These are phyloP conservation scores for Rutstroemia sp. DNA, from an alignment of 2,329 filamentous ascomycete species.

Conservation along the genomic window DNA sequence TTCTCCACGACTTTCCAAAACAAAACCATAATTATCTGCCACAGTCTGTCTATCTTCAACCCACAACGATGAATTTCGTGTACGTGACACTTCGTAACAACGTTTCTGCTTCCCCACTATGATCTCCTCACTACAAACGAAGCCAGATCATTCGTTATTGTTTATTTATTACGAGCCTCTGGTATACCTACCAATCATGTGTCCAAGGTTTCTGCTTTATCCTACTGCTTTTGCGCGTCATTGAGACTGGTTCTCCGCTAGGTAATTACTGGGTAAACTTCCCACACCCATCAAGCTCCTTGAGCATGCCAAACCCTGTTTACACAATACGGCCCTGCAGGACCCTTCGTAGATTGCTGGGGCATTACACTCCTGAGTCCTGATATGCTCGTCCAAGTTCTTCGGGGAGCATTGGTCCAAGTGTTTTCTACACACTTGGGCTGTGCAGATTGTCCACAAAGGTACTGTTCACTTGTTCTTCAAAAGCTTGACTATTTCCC, in stretches of 20 bases:
- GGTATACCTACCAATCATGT: too few relatives aligned
- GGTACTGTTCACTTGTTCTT: not conserved
- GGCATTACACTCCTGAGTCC: not conserved
- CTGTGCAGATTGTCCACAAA: not conserved
- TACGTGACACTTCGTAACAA: too few relatives aligned
- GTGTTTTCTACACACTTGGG: not conserved
- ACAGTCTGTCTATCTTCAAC: too few relatives aligned
- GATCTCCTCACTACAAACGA: too few relatives aligned
- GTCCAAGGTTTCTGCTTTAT: too few relatives aligned
- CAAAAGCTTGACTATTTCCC: not conserved
- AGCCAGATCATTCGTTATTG: too few relatives aligned
- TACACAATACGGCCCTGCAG: not conserved
- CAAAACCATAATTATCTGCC: too few relatives aligned
- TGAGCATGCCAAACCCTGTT: conserved; percentile 2
- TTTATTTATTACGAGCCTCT: too few relatives aligned
- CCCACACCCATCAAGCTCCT: not conserved
- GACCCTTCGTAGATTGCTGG: conserved; percentile 1
- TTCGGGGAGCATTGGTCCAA: conserved; percentile 2
- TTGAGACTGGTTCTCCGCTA: not conserved
- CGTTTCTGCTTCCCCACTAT: too few relatives aligned
- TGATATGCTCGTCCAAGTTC: not conserved
- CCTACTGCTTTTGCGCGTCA: not conserved
- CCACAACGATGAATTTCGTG: too few relatives aligned
- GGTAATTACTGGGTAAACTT: not conserved
- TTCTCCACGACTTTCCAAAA: too few relatives aligned